Base-by-base conservation (phyloP, 768 basidiomycete genomes). In the Amanita subjunquillea region DNA sequence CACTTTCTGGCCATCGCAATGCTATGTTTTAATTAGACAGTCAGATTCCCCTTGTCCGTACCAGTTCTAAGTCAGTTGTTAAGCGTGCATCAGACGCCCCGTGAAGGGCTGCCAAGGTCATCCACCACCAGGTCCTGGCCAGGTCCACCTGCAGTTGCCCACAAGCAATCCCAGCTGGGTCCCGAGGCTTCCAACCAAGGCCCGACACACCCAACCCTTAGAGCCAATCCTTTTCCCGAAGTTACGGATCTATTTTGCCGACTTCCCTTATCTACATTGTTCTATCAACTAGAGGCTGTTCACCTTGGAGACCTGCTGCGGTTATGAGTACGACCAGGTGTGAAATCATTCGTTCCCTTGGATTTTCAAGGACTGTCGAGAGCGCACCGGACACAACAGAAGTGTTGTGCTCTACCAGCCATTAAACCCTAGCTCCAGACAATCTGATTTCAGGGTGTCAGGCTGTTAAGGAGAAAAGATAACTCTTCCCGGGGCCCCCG, bases 201-300 rank as follows among this genome's bases (percentile, higher is more conserved):
- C 23, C 23, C 23, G 23, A 25, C 23, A 25, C 23, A 25, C 23
- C 23, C 23, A 25, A 25, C 23, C 23, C 23, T 25, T 25, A 25
- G 23, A 25, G 23, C 23, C 23, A 25, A 25, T 25, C 23, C 23
- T 25, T 25, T 25, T 25, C 23, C 23, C 23, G 23, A 25, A 25
- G 23, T 25, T 25, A 25, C 23, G 23, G 23, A 25, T 25, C 23
- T 25, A 25, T 25, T 25, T 25, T 79, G 77, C 78, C 74, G 75
- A 80, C 78, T 82, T 81, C 79, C 80, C 80, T 82, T 83, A 82
- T 78, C 80, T 81, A 80, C 79, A 82, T 82, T 82, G 74, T 80
- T 80, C 78, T 76, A 80, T 80, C 77, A 75, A 82, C 81, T 82
- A 82, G 81, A 83, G 81, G 78, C 80, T 82, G 75, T 81, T 82